Percentiles rank a stretch among this genome's conserved stretches.
Evolutionary conservation across 345 rosid species (phyloP).

Genomic region (Syzygium grande): DNA sequence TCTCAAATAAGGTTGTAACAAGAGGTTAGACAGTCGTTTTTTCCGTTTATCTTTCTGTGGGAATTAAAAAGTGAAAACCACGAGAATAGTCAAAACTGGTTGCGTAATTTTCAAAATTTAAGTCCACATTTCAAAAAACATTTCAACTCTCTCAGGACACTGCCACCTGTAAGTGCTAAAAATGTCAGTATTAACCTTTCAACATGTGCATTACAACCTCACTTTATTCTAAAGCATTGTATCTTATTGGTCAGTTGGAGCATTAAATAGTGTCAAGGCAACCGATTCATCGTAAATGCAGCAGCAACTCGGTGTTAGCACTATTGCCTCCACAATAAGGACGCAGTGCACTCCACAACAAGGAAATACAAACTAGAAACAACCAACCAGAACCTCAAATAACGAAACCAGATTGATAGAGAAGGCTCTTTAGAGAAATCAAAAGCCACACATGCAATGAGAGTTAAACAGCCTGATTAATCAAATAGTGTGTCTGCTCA

Average conservation of each 20-base stretch:
- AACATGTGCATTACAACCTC: not conserved
- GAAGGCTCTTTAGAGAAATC: not conserved
- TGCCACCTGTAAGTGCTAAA: not conserved
- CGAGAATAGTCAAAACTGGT: not conserved
- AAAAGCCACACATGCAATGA: not conserved
- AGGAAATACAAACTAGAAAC: not conserved
- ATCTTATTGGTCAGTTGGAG: not conserved
- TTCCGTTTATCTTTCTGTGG: not conserved
- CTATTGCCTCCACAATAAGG: not conserved
- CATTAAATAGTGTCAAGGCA: not conserved
- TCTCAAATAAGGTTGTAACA: not conserved
- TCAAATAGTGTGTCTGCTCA: constrained; percentile 22
- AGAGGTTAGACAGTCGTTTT: not conserved
- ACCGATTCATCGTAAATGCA: not conserved
- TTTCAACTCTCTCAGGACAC: not conserved
- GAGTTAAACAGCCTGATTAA: not conserved
- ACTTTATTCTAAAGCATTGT: not conserved
- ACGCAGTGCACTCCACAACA: not conserved
- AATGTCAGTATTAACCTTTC: not conserved
- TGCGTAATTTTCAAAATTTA: not conserved
- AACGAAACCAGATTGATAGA: not conserved
- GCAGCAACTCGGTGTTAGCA: not conserved
- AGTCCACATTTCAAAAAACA: not conserved
- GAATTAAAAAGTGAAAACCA: not conserved
- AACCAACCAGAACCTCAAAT: not conserved